phyloP scores from a whole-genome alignment of 2,329 filamentous ascomycete species.

The Clonostachys byssicola region DNA sequence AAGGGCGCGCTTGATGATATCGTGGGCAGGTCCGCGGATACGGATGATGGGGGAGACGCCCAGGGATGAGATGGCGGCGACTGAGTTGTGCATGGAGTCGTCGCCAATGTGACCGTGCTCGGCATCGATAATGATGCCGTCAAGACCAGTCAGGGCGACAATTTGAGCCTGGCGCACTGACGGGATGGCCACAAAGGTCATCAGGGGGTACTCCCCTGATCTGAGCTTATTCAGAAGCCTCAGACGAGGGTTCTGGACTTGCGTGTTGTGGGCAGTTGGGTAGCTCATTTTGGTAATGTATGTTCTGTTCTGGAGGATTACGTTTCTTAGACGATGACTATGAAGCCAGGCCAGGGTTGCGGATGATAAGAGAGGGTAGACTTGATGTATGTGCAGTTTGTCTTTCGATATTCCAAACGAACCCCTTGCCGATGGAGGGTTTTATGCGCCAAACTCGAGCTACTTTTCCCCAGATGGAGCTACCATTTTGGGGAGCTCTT shows the following conservation, averaged over 20 bases:
- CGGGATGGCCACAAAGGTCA: constrained; percentile 44
- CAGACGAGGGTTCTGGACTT: constrained; percentile 31
- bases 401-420: no score
- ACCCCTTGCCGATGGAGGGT: no score
- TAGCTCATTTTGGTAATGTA: background rate
- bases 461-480: no score
- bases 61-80: constrained; percentile 33
- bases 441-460: no score
- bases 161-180: constrained; percentile 43
- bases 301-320: no score
- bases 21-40: constrained; percentile 20
- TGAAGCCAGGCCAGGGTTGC: no score
- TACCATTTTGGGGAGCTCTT: no score
- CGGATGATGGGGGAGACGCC: constrained; percentile 35
- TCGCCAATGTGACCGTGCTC: constrained; percentile 37
- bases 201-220: constrained; percentile 29
- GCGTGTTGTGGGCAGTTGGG: background rate
- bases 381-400: no score
- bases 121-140: constrained; percentile 39
- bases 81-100: constrained; percentile 37
- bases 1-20: constrained; percentile 34
- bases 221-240: constrained; percentile 36
- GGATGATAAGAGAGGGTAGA: no score
- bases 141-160: constrained; percentile 38
- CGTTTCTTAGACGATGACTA: no score